These are phyloP conservation scores for Pterocarpus santalinus DNA, from an alignment of 306 rosid species.

Conservation along the genomic window DNA sequence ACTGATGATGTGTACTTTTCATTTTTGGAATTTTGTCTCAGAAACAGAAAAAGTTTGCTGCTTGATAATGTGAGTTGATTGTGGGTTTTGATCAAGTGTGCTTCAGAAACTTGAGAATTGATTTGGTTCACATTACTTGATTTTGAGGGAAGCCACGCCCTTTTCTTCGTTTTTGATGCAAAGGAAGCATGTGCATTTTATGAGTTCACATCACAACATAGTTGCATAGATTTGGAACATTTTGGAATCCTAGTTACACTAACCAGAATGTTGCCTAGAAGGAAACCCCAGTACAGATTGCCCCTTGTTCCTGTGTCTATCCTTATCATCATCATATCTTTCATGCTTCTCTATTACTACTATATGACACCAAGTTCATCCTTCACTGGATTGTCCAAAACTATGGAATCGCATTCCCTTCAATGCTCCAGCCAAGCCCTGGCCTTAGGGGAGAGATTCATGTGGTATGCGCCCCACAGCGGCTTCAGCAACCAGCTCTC, in stretches of 20 bases:
- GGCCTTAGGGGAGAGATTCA: slow-evolving; percentile 59
- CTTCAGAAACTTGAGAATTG: not conserved
- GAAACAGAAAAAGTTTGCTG: slow-evolving; percentile 10
- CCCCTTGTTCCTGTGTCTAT: slow-evolving; percentile 52
- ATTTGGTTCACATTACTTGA: not conserved
- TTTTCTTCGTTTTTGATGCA: not conserved
- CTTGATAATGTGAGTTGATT: not conserved
- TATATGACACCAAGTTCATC: slow-evolving; percentile 45
- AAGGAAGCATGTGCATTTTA: slow-evolving; percentile 17
- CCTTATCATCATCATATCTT: slow-evolving; percentile 42
- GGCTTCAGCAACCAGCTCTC: slow-evolving; percentile 93
- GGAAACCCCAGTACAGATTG: slow-evolving; percentile 51
- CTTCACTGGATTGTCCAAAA: slow-evolving; percentile 32
- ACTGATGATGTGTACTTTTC: not conserved
- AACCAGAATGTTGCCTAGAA: slow-evolving; percentile 53
- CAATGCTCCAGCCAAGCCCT: slow-evolving; percentile 59
- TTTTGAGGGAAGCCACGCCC: not conserved
- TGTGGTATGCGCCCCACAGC: slow-evolving; percentile 88
- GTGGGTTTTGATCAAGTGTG: slow-evolving; percentile 2
- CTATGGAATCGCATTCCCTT: slow-evolving; percentile 19
- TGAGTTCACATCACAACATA: not conserved
- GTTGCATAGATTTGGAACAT: slow-evolving; percentile 40
- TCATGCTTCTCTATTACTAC: slow-evolving; percentile 56
- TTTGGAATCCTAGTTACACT: slow-evolving; percentile 45
- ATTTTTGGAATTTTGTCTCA: slow-evolving; percentile 27